Base-by-base conservation (phyloP, 108 stramenopile genomes). In the Cyclotella baltica region DNA sequence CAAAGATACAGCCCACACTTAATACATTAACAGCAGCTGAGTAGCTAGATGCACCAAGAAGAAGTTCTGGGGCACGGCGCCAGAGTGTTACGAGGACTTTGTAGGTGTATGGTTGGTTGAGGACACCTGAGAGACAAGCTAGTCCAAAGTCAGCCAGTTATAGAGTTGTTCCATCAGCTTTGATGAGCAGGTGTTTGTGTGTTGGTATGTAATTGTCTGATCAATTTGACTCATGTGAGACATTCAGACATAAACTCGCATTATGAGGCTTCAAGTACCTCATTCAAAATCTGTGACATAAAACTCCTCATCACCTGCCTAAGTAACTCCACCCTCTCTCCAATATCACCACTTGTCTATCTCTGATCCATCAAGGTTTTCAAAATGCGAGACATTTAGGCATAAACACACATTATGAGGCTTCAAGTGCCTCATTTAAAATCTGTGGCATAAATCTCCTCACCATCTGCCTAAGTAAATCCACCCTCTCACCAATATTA, bases 21-120 rank as follows among this genome's bases (percentile, higher is more conserved):
- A 98, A 99, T 1, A 96, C 87, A 83, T 99, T 98, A 9, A 99
- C 93, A 0, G 97, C 84, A 3, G 92, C 89, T 15, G 85, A 91
- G 74, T 99, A 98, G 31, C 86, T 86, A 59, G 85, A 86, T 51
- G 95, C 89, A 20, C 98, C 98, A 38, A 98, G 76, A 19, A 98
- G 87, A n/a, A 99, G 85, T 89, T 99, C 99, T 0, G 99, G 99
- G 19, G 98, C 95, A 50, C 99, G 95, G 62, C 98, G 98, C 98
- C 98, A 98, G 19, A 98, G 86, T 15, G 98, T 99, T n/a, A 98
- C 98, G n/a, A n/a, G n/a, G 36, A 99, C 97, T 63, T 97, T 88
- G 68, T 88, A 89, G 9, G 98, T 97, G 77, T 96, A 93, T 0
- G 91, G 89, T 20, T 90, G 84, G 69, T 86, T 92, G 16, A 89